Conservation (phyloP, 306 rosid genomes). For the Carpinus fangiana region DNA sequence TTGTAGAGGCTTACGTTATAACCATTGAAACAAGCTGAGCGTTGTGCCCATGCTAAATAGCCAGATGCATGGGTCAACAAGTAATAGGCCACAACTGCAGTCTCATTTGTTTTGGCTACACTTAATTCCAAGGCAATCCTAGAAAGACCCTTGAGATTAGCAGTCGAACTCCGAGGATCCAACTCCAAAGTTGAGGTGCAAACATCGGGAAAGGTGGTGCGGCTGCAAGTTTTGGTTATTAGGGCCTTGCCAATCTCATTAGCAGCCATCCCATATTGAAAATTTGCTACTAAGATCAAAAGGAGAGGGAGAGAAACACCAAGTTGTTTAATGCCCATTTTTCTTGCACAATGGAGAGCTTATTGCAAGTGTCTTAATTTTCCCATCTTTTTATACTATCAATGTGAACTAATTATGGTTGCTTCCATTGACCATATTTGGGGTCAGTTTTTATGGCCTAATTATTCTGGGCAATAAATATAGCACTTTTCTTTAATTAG, state of each 20-base stretch:
- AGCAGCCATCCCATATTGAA: background rate
- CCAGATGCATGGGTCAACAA: background rate
- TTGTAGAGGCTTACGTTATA: background rate
- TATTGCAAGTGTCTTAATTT: no score
- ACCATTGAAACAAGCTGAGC: background rate
- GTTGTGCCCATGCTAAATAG: background rate
- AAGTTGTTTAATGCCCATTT: background rate
- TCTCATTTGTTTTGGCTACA: no score
- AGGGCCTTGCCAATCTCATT: background rate
- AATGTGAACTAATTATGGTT: no score
- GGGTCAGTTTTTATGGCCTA: no score
- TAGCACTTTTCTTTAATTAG: no score
- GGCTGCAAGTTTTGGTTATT: background rate
- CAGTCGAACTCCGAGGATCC: background rate
- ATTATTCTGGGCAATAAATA: no score
- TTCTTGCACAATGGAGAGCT: background rate
- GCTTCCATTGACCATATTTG: no score
- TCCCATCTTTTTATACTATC: no score
- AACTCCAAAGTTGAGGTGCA: background rate
- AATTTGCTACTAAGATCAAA: no score
- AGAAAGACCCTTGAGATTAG: background rate
- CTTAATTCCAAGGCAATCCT: background rate
- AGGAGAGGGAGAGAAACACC: background rate
- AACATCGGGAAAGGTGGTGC: background rate
- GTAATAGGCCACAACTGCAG: background rate